Conservation (phyloP, 2,329 filamentous ascomycete genomes). For the Amylocarpus encephaloides region DNA sequence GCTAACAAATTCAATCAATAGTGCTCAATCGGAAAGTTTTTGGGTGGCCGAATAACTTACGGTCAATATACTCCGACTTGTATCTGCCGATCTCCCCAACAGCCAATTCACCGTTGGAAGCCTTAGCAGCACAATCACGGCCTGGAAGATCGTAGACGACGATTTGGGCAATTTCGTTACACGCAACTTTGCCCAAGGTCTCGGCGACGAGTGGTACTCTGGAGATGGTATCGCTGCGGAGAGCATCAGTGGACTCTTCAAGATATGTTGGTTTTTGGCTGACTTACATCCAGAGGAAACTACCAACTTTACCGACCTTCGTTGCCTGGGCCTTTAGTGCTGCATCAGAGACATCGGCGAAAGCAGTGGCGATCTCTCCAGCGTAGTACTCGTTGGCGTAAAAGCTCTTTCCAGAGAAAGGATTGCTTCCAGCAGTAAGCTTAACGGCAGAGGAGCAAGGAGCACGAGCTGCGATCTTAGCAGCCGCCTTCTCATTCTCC, state of each 20-base stretch:
- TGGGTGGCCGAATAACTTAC: conserved; percentile 30
- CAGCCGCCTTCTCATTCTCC: conserved; percentile 13
- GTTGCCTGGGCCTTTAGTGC: conserved; percentile 34
- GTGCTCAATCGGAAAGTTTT: conserved; percentile 38
- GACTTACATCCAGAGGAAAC: conserved; percentile 42
- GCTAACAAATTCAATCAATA: conserved; percentile 37
- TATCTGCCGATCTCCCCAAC: conserved; percentile 47
- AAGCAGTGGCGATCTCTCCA: conserved; percentile 47
- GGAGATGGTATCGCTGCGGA: conserved; percentile 37
- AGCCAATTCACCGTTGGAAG: conserved; percentile 52
- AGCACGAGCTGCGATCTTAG: conserved; percentile 7
- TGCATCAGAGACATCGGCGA: conserved; percentile 48
- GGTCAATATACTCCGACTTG: conserved; percentile 47
- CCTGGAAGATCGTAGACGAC: conserved; percentile 54
- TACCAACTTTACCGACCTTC: conserved; percentile 40
- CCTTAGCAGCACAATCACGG: conserved; percentile 51
- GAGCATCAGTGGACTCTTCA: conserved; percentile 2
- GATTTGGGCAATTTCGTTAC: conserved; percentile 39
- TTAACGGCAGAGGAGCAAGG: conserved; percentile 20
- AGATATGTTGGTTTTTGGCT: neutral
- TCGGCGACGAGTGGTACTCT: conserved; percentile 42
- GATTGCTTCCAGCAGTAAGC: conserved; percentile 36
- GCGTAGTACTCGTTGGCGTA: conserved; percentile 51
- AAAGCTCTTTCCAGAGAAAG: conserved; percentile 43
- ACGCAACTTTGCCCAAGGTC: conserved; percentile 40